Base-by-base conservation (phyloP, 2,329 filamentous ascomycete species). In the Sporothrix brasiliensis region DNA sequence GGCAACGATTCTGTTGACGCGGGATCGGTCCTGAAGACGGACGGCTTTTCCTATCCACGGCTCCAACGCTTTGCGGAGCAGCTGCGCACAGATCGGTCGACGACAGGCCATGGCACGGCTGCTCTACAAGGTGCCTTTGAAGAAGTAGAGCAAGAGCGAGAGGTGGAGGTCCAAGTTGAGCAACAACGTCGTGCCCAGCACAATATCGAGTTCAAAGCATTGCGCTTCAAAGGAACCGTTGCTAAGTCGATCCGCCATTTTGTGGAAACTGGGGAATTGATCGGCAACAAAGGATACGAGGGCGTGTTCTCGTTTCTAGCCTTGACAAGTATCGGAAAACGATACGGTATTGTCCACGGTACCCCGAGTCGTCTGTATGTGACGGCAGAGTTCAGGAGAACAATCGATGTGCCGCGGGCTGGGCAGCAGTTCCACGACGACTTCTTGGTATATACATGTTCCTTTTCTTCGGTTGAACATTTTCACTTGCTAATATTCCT, bases 61-160 rank as follows among this genome's bases (percentile, higher is more conserved):
- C 54, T 73, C 6, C 53, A 61, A 16, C 39, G 16, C 1, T 73
- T 69, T 66, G n/a, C 34, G 0, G 19, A n/a, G 19, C 79, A 85
- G 50, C 77, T 81, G 4, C 75, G 77, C 24, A 50, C 27, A 3
- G 76, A 77, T 30, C 77, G 74, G 19, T 76, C 75, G 50, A 70
- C 70, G 1, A 11, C 21, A 16, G 75, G 77, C 24, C 14, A 77
- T 77, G n/a, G 79, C 75, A 34, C 21, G 3, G 27, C 19, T 5
- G 34, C 34, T 34, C 34, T 14, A 14, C 39, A 11, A 0, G 61
- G 85, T 0, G 84, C 86, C 0, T 77, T 91, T 0, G 83, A 89
- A 63, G 89, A 91, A 69, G 88, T 85, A 0, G 84, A 86, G 52
- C 83, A 85, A 71, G 86, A 90, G 73, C 79, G 87, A 19, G 87